Percentiles rank a stretch among this genome's conserved stretches.
Evolutionary conservation across 306 rosid genomes (phyloP).

Genomic region (Trifolium dubium): DNA sequence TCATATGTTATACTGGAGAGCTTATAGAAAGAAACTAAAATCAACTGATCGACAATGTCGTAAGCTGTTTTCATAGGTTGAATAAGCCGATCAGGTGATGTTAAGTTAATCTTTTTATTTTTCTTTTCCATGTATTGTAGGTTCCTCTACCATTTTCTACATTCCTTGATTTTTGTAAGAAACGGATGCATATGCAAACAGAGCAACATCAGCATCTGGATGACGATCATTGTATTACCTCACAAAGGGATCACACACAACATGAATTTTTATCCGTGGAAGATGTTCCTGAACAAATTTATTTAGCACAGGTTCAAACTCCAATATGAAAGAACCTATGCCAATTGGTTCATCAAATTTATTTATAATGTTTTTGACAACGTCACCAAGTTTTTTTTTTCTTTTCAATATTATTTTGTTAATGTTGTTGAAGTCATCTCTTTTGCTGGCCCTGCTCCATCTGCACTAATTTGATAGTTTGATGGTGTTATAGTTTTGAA

Average conservation of each 20-base stretch:
- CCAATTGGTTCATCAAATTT: slow-evolving; percentile 30
- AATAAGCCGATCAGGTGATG: background rate
- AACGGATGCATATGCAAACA: slow-evolving; percentile 47
- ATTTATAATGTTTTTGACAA: background rate
- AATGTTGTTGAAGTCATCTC: slow-evolving; percentile 8
- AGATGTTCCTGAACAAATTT: slow-evolving; percentile 65
- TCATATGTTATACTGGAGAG: background rate
- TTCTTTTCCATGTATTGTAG: slow-evolving; percentile 52
- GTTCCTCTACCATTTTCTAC: slow-evolving; percentile 81
- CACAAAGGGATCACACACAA: slow-evolving; percentile 38
- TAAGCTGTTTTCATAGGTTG: background rate
- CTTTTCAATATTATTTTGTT: background rate
- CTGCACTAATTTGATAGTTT: slow-evolving; percentile 11
- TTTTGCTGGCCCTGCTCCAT: slow-evolving; percentile 19
- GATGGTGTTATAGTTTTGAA: background rate
- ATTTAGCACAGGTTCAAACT: slow-evolving; percentile 88
- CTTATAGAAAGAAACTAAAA: background rate
- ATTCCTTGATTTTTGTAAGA: slow-evolving; percentile 70
- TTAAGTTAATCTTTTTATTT: slow-evolving; percentile 15
- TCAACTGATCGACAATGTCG: background rate
- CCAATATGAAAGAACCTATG: slow-evolving; percentile 26
- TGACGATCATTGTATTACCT: slow-evolving; percentile 38
- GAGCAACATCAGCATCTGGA: slow-evolving; percentile 39
- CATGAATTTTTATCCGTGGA: slow-evolving; percentile 52
- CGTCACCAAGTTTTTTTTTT: background rate